Evolutionary conservation across 1,284 basidiomycete species (phyloP).

Genomic region (Rhodofomes roseus): DNA sequence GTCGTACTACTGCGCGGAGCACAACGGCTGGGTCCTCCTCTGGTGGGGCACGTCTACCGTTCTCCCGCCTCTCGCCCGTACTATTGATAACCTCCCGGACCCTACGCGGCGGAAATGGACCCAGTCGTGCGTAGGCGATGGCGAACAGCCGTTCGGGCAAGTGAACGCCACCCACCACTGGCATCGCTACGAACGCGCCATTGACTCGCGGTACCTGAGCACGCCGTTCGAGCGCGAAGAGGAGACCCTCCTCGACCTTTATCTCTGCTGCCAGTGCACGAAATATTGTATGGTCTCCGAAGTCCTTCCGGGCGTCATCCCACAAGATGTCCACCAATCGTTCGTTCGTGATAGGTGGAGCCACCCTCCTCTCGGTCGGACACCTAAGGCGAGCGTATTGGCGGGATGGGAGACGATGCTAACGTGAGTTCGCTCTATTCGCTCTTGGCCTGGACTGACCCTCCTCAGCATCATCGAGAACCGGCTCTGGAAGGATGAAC

Average conservation of each 20-base stretch:
- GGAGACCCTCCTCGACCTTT: constrained; percentile 68
- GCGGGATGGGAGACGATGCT: constrained; percentile 65
- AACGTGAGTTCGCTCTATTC: constrained; percentile 40
- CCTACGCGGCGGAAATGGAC: constrained; percentile 45
- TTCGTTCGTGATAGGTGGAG: constrained; percentile 38
- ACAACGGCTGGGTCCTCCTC: constrained; percentile 77
- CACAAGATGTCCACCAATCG: constrained; percentile 44
- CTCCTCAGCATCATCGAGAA: constrained; percentile 58
- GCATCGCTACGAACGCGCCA: constrained; percentile 64
- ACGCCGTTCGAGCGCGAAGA: constrained; percentile 59
- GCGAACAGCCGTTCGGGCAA: constrained; percentile 40
- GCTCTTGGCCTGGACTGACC: background rate
- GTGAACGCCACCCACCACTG: constrained; percentile 76
- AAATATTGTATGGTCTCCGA: constrained; percentile 66
- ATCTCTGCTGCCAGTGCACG: constrained; percentile 79
- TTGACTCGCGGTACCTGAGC: constrained; percentile 60
- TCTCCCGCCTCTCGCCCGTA: constrained; percentile 51
- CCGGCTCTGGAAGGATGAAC: constrained; percentile 67
- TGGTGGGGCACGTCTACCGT: constrained; percentile 60
- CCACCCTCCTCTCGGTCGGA: constrained; percentile 37
- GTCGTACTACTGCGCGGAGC: constrained; percentile 74
- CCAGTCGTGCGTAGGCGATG: constrained; percentile 48
- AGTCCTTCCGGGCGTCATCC: constrained; percentile 68
- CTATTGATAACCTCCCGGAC: constrained; percentile 49
- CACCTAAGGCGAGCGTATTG: constrained; percentile 46